Evolutionary conservation across 1,284 basidiomycete species (phyloP).

Genomic region (Mycosarcoma maydis): DNA sequence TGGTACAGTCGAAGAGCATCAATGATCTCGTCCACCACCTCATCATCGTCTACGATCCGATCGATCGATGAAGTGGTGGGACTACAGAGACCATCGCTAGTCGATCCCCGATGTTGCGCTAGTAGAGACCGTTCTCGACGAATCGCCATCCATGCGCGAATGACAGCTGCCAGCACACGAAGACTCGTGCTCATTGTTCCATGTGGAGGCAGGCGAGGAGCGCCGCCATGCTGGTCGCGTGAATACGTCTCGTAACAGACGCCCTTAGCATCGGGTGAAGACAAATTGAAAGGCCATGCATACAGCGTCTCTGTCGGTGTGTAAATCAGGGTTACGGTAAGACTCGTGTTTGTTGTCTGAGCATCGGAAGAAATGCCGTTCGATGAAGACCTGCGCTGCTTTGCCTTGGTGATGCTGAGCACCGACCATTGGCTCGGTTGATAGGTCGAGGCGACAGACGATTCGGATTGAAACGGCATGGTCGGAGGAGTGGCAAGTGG

Average conservation of each 20-base stretch:
- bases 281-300: slow-evolving; percentile 40
- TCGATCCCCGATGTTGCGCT: slow-evolving; percentile 1
- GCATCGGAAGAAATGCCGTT: not conserved
- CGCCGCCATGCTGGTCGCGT: not conserved
- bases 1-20: slow-evolving; percentile 14
- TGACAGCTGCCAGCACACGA: slow-evolving; percentile 28
- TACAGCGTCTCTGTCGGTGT: slow-evolving; percentile 26
- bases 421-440: slow-evolving; percentile 21
- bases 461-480: slow-evolving; percentile 4
- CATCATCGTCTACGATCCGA: slow-evolving; percentile 27
- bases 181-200: slow-evolving; percentile 40
- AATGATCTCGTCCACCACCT: slow-evolving; percentile 29
- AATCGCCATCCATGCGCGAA: slow-evolving; percentile 37
- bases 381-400: slow-evolving; percentile 6
- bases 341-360: not conserved
- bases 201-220: slow-evolving; percentile 18
- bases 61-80: slow-evolving; percentile 20
- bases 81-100: not conserved
- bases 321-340: slow-evolving; percentile 34
- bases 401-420: slow-evolving; percentile 13
- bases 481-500: slow-evolving; percentile 7
- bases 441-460: slow-evolving; percentile 6
- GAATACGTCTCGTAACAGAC: slow-evolving; percentile 35
- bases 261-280: slow-evolving; percentile 23
- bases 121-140: slow-evolving; percentile 13